A percentile compares a stretch with the other conserved stretches of the same genome.
Evolutionary conservation across 495 filamentous ascomycete species (phyloP).

Genomic region (Jackrogersella minutella): DNA sequence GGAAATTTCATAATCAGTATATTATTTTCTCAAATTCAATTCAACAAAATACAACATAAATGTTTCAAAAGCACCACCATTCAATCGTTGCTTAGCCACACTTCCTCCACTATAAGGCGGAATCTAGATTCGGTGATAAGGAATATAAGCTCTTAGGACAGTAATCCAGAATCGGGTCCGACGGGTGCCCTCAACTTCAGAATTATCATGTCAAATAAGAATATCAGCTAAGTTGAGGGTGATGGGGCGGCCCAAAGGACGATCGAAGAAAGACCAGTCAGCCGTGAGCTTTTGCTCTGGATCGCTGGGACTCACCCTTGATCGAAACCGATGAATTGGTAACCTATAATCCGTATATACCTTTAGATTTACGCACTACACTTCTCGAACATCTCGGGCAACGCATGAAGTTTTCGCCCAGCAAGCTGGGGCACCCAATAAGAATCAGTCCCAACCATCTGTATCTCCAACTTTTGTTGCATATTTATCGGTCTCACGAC

Average conservation of each 20-base stretch:
- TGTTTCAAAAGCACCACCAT: neutral
- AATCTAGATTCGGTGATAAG: neutral
- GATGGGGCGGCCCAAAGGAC: neutral
- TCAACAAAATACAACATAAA: neutral
- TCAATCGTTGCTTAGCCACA: too few species aligned
- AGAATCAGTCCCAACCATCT: conserved; percentile 5
- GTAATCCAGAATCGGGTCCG: neutral
- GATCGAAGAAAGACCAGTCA: neutral
- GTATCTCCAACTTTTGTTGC: conserved; percentile 14
- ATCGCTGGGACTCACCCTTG: neutral
- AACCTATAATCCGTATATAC: neutral
- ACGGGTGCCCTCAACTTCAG: neutral
- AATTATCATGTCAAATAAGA: neutral
- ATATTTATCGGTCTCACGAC: conserved; percentile 12
- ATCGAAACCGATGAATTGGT: neutral
- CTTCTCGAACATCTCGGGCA: conserved; percentile 19
- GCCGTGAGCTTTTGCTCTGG: neutral
- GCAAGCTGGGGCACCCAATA: conserved; percentile 1
- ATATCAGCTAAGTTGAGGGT: neutral
- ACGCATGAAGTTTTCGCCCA: conserved; percentile 11
- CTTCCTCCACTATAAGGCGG: neutral
- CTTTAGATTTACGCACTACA: neutral
- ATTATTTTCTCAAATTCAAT: neutral
- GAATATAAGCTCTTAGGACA: neutral
- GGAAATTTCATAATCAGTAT: too few species aligned